Base-by-base conservation (phyloP, 1,139 yeast genomes). In the Magnusiomyces ingens region DNA sequence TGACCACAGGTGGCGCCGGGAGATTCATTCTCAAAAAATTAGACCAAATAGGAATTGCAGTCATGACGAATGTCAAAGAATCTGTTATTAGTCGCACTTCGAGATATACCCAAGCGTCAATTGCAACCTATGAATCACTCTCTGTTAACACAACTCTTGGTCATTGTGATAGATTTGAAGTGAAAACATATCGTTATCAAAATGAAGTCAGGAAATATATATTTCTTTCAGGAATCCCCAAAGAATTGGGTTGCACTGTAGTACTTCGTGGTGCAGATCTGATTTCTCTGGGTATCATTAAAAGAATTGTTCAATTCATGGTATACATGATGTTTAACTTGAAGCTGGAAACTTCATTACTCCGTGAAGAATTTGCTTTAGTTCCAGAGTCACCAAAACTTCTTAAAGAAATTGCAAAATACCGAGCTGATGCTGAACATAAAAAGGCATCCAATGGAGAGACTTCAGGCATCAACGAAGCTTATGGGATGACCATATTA, bases 61-160 rank as follows among this genome's bases (percentile, higher is more conserved):
- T 89, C 1, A 83, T 90, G 2, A 80, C 84, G 26, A 84, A 87
- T 60, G 80, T 89, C 54, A 90, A 94, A 63, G 88, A 88, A 0
- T 90, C 84, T 58, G 93, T 90, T 0, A 79, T 94, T 50, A 87
- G 85, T 60, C 75, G 95, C 56, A 78, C 93, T 12, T 81, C 97
- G 0, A 73, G 93, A 54, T 77, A 89, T 60, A 86, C 96, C 0
- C 83, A 80, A 52, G 93, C 96, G 0, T 96, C 90, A 63, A 83
- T 94, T 35, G 74, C 79, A 1, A 81, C 90, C 0, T 79, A 83
- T 57, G 90, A 85, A 59, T 77, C 79, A 56, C 69, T 85, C 17
- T 82, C 86, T 0, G 71, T 76, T 46, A 69, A 76, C 63, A 81
- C 87, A 1, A 72, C 71, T 19, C 73, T 93, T 49, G 99, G 99